Evolutionary conservation across 345 rosid genomes (phyloP).

Genomic region (Arabidopsis arenosa): DNA sequence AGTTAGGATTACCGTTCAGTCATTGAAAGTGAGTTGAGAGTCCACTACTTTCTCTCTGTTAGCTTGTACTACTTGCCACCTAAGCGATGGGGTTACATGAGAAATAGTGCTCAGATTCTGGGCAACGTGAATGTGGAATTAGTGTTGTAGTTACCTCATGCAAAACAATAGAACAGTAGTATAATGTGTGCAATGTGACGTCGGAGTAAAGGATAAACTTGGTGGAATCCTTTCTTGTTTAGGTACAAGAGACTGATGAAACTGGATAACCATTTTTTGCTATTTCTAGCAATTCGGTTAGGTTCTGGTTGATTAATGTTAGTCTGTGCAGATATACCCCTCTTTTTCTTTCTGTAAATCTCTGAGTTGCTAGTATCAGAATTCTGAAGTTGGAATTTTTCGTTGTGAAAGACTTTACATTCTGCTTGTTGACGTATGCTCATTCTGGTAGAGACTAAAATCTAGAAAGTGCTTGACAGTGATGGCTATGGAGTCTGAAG

Average conservation of each 20-base stretch:
- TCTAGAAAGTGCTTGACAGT: slow-evolving; percentile 44
- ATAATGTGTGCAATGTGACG: neutral
- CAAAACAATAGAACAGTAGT: slow-evolving; percentile 2
- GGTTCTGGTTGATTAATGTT: neutral
- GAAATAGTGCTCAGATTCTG: slow-evolving; percentile 19
- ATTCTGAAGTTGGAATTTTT: neutral
- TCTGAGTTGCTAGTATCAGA: neutral
- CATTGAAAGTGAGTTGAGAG: slow-evolving; percentile 9
- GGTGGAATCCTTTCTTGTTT: neutral
- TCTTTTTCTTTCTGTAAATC: neutral
- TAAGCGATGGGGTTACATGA: neutral
- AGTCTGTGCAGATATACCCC: neutral
- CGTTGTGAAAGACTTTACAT: neutral
- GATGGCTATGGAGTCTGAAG: slow-evolving; percentile 64
- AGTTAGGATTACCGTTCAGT: slow-evolving; percentile 15
- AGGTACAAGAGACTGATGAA: neutral
- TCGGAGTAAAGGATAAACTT: neutral
- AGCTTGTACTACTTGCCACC: neutral
- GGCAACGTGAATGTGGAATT: neutral
- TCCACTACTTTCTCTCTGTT: neutral
- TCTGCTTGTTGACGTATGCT: slow-evolving; percentile 4
- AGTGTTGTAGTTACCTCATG: slow-evolving; percentile 5
- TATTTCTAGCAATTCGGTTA: neutral
- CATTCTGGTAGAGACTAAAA: slow-evolving; percentile 17
- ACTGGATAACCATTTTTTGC: neutral